Conservation (phyloP, 2,329 filamentous ascomycete genomes). For the Ophiocordyceps camponoti-rufipedis region DNA sequence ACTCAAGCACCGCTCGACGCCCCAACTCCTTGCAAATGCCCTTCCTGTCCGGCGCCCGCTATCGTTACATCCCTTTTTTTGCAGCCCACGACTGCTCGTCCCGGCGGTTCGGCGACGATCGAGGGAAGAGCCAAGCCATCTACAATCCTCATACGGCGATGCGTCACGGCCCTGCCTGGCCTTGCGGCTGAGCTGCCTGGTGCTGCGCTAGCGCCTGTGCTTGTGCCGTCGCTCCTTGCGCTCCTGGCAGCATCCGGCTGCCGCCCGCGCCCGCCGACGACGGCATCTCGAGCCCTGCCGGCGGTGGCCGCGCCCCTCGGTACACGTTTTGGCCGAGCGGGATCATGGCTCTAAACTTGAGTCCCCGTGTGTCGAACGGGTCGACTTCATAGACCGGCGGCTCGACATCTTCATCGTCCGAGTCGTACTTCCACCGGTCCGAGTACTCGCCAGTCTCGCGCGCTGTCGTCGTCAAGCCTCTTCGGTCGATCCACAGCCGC, state of each 20-base stretch:
- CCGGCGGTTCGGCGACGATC: not conserved
- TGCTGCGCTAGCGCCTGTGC: too few relatives aligned
- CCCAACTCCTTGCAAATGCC: constrained; percentile 20
- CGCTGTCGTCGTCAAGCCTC: constrained; percentile 38
- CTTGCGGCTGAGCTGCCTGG: constrained; percentile 2
- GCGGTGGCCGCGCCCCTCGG: constrained; percentile 16
- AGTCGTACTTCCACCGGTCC: constrained; percentile 76
- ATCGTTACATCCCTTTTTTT: constrained; percentile 2
- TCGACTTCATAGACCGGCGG: constrained; percentile 59
- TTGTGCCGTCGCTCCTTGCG: constrained; percentile 4
- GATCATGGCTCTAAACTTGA: constrained; percentile 43
- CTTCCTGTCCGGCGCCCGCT: constrained; percentile 4
- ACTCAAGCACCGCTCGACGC: constrained; percentile 10
- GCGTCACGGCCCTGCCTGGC: constrained; percentile 8
- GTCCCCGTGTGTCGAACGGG: constrained; percentile 40
- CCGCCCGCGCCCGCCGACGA: constrained; percentile 3
- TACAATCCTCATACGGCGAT: not conserved
- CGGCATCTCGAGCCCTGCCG: constrained; percentile 9
- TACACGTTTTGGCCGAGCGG: constrained; percentile 27
- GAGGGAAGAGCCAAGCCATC: not conserved
- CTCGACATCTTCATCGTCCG: constrained; percentile 72
- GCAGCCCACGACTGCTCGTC: not conserved
- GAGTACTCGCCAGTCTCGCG: constrained; percentile 25
- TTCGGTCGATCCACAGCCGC: constrained; percentile 74
- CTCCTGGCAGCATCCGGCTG: constrained; percentile 9